These are phyloP conservation scores for Dothistroma pini DNA, from an alignment of 2,329 filamentous ascomycete species.

Conservation along the genomic window DNA sequence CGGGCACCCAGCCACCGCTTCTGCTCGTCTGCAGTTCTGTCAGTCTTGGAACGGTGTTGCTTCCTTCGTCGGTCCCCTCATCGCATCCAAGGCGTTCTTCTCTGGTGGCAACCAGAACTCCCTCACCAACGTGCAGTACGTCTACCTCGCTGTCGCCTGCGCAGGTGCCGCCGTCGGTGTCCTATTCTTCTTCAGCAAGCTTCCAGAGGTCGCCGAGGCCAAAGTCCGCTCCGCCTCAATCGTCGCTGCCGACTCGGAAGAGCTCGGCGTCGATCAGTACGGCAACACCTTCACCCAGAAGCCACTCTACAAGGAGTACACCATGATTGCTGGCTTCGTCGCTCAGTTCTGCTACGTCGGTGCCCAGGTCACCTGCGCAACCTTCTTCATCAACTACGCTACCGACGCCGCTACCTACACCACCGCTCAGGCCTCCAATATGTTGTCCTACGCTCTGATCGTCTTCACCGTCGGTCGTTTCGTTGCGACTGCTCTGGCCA, in stretches of 20 bases:
- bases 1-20: slow-evolving; percentile 36
- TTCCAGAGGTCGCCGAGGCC: slow-evolving; percentile 34
- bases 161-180: slow-evolving; percentile 35
- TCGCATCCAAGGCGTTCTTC: slow-evolving; percentile 40
- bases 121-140: slow-evolving; percentile 39
- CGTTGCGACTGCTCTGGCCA: slow-evolving; percentile 37
- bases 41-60: slow-evolving; percentile 40
- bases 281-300: slow-evolving; percentile 33
- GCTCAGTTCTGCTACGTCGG: slow-evolving; percentile 40
- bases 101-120: slow-evolving; percentile 31
- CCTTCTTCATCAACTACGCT: slow-evolving; percentile 42
- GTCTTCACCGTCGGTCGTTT: slow-evolving; percentile 41
- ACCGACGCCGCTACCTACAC: slow-evolving; percentile 34
- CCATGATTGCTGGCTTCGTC: slow-evolving; percentile 39
- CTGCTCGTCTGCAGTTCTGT: slow-evolving; percentile 39
- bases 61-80: slow-evolving; percentile 40
- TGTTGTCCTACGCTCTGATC: slow-evolving; percentile 39
- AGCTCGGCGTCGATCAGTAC: slow-evolving; percentile 30
- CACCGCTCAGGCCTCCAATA: slow-evolving; percentile 33
- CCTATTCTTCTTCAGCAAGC: slow-evolving; percentile 38
- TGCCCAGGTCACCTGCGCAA: slow-evolving; percentile 37
- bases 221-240: slow-evolving; percentile 29
- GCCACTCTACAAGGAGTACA: slow-evolving; percentile 40
- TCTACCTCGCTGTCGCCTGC: slow-evolving; percentile 40
- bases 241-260: slow-evolving; percentile 28